phyloP scores from a whole-genome alignment of 768 basidiomycete genomes.

The Termitomyces sp. region DNA sequence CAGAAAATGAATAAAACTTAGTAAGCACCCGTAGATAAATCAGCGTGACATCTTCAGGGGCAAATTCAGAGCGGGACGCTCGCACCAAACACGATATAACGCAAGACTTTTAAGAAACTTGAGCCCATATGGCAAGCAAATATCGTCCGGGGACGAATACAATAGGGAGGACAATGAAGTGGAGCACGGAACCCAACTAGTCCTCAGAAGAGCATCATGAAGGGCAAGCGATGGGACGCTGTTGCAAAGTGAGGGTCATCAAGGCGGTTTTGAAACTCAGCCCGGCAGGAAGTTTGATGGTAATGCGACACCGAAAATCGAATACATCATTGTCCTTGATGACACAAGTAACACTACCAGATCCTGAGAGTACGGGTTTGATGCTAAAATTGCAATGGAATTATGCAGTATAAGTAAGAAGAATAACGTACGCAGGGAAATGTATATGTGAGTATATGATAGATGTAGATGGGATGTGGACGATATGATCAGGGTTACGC shows the following conservation, averaged over 20 bases:
- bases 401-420: constrained; percentile 9
- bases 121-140: constrained; percentile 22
- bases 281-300: constrained; percentile 7
- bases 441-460: constrained; percentile 13
- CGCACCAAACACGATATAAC: constrained; percentile 59
- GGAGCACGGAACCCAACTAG: neutral
- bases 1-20: constrained; percentile 57
- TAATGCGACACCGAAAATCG: neutral
- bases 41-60: neutral
- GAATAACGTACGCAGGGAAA: constrained; percentile 5
- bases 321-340: neutral
- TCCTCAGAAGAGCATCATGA: constrained; percentile 6
- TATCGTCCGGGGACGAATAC: neutral
- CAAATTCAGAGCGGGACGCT: neutral
- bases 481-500: constrained; percentile 8
- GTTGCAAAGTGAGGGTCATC: neutral
- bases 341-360: neutral
- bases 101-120: constrained; percentile 41
- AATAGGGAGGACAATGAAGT: neutral
- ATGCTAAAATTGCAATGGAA: constrained; percentile 2
- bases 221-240: constrained; percentile 3
- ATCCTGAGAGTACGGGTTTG: constrained; percentile 9
- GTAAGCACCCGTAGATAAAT: constrained; percentile 4
- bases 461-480: constrained; percentile 5
- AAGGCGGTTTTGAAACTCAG: constrained; percentile 13